These are phyloP conservation scores for Echinochloa phyllopogon DNA, from an alignment of 176 grass and related monocot genomes.

Conservation along the genomic window DNA sequence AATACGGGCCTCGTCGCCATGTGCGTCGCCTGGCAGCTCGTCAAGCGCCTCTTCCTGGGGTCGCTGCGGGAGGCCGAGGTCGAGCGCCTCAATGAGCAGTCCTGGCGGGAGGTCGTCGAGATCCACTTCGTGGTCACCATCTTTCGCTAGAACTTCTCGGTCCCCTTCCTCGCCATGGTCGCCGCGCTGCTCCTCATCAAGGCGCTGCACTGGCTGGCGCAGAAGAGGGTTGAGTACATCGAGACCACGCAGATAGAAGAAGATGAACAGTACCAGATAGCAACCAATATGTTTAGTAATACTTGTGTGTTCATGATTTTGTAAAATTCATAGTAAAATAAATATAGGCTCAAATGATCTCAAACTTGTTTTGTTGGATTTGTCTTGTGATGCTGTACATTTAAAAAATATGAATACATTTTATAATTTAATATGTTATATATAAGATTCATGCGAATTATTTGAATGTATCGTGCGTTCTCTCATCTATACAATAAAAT, in stretches of 20 bases:
- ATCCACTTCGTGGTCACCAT: slow-evolving; percentile 96
- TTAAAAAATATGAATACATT: no score
- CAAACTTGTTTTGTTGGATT: no score
- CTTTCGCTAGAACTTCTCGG: slow-evolving; percentile 95
- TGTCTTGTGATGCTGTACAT: no score
- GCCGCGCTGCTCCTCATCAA: slow-evolving; percentile 78
- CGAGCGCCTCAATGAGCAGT: slow-evolving; percentile 95
- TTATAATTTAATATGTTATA: no score
- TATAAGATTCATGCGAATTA: no score
- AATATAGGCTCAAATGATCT: no score
- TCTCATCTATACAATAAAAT: no score
- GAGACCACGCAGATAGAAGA: slow-evolving; percentile 94
- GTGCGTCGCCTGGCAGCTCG: slow-evolving; percentile 86
- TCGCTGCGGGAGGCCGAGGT: slow-evolving; percentile 88
- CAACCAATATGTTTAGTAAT: no score
- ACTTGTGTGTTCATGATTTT: no score
- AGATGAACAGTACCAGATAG: no score
- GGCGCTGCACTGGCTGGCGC: slow-evolving; percentile 83
- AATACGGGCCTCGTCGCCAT: slow-evolving; percentile 93
- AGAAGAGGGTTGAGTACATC: slow-evolving; percentile 93
- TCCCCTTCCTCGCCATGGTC: slow-evolving; percentile 86
- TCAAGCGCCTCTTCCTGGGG: slow-evolving; percentile 87
- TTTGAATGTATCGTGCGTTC: no score
- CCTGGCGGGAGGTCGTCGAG: slow-evolving; percentile 91
- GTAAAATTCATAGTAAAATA: no score